Conservation (phyloP, 768 basidiomycete species). For the Amanita molliuscula region DNA sequence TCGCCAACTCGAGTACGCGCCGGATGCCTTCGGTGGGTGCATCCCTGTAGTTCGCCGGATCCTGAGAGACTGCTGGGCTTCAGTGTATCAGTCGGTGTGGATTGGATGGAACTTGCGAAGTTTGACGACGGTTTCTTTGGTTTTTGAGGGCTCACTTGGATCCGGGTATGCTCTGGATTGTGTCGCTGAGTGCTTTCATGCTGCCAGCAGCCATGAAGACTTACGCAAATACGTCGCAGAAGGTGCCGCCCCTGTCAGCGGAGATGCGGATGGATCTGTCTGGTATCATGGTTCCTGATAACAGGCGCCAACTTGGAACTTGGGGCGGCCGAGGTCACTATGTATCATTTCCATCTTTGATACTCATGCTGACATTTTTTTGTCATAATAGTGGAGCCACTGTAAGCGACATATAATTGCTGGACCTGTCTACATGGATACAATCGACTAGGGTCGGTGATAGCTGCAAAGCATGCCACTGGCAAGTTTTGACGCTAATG, state of each 20-base stretch:
- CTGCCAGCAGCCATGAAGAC: constrained; percentile 14
- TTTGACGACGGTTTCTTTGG: constrained; percentile 84
- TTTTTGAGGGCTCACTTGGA: constrained; percentile 43
- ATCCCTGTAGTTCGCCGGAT: constrained; percentile 79
- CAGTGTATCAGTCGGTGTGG: not conserved
- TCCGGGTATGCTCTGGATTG: constrained; percentile 59
- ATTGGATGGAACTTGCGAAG: constrained; percentile 44
- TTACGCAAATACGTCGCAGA: constrained; percentile 82
- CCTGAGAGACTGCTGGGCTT: constrained; percentile 62
- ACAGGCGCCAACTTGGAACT: too few relatives aligned
- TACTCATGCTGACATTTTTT: too few relatives aligned
- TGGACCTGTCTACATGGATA: too few relatives aligned
- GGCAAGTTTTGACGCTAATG: too few relatives aligned
- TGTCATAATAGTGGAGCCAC: too few relatives aligned
- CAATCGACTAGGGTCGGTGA: too few relatives aligned
- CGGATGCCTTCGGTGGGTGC: constrained; percentile 94
- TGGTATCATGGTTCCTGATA: constrained; percentile 27
- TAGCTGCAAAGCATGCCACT: too few relatives aligned
- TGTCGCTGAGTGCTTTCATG: not conserved
- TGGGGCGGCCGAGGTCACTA: not conserved
- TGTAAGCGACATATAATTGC: too few relatives aligned
- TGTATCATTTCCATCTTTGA: too few relatives aligned
- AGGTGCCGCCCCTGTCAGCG: constrained; percentile 86
- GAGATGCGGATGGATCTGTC: constrained; percentile 78
- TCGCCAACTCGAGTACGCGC: constrained; percentile 70